A percentile compares a stretch with the other conserved stretches of the same genome.
phyloP scores from a whole-genome alignment of 768 basidiomycete genomes.

The Gloeophyllum trabeum region DNA sequence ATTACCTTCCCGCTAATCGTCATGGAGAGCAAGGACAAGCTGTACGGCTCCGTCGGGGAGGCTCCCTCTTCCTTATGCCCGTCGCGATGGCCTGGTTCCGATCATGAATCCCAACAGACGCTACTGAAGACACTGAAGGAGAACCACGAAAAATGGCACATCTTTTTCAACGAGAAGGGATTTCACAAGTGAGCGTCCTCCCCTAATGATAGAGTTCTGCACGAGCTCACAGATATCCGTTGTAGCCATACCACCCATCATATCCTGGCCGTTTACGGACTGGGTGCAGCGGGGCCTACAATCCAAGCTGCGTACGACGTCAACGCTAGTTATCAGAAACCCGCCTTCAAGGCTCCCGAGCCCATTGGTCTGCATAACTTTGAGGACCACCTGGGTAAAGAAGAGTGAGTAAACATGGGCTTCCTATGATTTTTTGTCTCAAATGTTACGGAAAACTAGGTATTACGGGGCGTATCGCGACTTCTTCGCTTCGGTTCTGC shows the following conservation, averaged over 20 bases:
- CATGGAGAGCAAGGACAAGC: no score
- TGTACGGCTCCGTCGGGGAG: no score
- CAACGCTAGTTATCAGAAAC: conserved; percentile 26
- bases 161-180: conserved; percentile 22
- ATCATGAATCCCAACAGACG: conserved; percentile 17
- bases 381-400: conserved; percentile 43
- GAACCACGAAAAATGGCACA: conserved; percentile 21
- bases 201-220: not conserved
- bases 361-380: conserved; percentile 36
- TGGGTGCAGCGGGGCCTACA: conserved; percentile 38
- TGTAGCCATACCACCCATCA: conserved; percentile 47
- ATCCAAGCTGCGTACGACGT: conserved; percentile 30
- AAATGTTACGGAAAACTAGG: no score
- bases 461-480: conserved; percentile 48
- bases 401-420: conserved; percentile 24
- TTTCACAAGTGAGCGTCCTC: conserved; percentile 23
- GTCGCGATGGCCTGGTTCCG: conserved; percentile 20
- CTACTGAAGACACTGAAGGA: conserved; percentile 14
- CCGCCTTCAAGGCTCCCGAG: conserved; percentile 30
- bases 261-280: conserved; percentile 42
- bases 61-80: conserved; percentile 23
- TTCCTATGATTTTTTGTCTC: no score
- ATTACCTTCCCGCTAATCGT: no score
- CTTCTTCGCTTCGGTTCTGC: conserved; percentile 35
- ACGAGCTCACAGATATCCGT: no score